phyloP scores from a whole-genome alignment of 495 filamentous ascomycete species.

The Podospora sp. region DNA sequence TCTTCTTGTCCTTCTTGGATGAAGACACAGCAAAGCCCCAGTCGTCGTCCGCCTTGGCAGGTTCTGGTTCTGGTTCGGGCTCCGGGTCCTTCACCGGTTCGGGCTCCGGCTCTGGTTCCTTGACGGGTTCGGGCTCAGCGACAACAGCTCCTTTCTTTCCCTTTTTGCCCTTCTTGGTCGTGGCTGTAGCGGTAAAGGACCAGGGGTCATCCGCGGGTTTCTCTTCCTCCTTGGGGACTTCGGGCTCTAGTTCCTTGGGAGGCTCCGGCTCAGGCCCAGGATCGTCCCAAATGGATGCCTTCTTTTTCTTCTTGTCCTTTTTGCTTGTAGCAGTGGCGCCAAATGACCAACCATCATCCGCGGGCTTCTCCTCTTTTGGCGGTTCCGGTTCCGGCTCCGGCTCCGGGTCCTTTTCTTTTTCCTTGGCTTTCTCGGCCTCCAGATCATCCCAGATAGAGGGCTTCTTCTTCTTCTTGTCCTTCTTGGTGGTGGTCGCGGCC shows the following conservation, averaged over 20 bases:
- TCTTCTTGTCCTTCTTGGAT: constrained; percentile 22
- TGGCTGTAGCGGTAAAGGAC: not conserved
- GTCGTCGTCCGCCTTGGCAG: constrained; percentile 10
- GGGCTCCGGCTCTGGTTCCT: constrained; percentile 28
- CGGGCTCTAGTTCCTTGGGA: constrained; percentile 5
- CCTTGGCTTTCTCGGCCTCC: not conserved
- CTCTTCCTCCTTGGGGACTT: constrained; percentile 16
- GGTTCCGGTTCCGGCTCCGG: constrained; percentile 23
- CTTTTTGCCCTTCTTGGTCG: constrained; percentile 17
- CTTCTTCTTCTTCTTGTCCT: constrained; percentile 41
- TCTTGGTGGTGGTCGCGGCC: constrained; percentile 21
- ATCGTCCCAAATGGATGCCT: constrained; percentile 22
- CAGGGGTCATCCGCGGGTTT: not conserved
- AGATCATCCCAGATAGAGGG: constrained; percentile 20
- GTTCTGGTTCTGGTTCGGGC: constrained; percentile 20
- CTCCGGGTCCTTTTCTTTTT: too few relatives aligned
- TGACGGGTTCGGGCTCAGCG: constrained; percentile 11
- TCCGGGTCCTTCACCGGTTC: constrained; percentile 32
- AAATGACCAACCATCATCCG: not conserved
- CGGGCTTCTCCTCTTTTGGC: constrained; percentile 3
- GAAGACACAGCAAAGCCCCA: not conserved
- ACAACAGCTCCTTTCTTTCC: constrained; percentile 32
- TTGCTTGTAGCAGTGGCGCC: not conserved
- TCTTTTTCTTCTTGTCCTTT: constrained; percentile 33
- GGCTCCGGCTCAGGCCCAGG: constrained; percentile 7